A percentile compares a stretch with the other conserved stretches of the same genome.
Conservation (phyloP, 345 rosid species). For the Pistacia atlantica region DNA sequence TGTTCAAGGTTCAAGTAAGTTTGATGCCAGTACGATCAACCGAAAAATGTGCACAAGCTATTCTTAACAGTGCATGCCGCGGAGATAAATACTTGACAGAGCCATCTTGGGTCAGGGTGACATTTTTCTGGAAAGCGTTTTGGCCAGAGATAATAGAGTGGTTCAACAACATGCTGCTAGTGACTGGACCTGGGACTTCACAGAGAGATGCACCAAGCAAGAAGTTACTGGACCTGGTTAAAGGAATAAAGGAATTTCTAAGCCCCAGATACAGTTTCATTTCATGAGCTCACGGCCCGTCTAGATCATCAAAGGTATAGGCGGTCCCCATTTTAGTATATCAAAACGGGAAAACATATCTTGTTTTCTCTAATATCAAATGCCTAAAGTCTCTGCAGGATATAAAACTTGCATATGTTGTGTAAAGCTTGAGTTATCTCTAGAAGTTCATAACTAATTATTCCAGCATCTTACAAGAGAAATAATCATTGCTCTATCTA, state of each 20-base stretch:
- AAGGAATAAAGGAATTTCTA: constrained; percentile 18
- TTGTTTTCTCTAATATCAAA: background rate
- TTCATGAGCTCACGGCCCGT: constrained; percentile 18
- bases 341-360: background rate
- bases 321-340: background rate
- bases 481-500: background rate
- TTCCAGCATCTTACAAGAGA: background rate
- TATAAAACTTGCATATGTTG: background rate
- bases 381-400: background rate
- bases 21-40: constrained; percentile 28
- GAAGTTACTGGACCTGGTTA: constrained; percentile 27
- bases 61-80: constrained; percentile 46
- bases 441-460: background rate
- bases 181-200: constrained; percentile 25
- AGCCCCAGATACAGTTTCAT: constrained; percentile 15
- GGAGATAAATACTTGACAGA: constrained; percentile 44
- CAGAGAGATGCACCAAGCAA: constrained; percentile 29
- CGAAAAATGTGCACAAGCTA: constrained; percentile 29
- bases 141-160: constrained; percentile 48
- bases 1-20: constrained; percentile 30
- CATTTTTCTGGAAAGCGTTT: constrained; percentile 38
- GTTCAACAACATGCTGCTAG: constrained; percentile 17
- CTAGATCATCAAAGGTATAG: constrained; percentile 2
- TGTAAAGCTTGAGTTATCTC: too few relatives aligned
- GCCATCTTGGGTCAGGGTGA: constrained; percentile 34